Base-by-base conservation (phyloP, 2,329 filamentous ascomycete genomes). In the Diaporthe eres region DNA sequence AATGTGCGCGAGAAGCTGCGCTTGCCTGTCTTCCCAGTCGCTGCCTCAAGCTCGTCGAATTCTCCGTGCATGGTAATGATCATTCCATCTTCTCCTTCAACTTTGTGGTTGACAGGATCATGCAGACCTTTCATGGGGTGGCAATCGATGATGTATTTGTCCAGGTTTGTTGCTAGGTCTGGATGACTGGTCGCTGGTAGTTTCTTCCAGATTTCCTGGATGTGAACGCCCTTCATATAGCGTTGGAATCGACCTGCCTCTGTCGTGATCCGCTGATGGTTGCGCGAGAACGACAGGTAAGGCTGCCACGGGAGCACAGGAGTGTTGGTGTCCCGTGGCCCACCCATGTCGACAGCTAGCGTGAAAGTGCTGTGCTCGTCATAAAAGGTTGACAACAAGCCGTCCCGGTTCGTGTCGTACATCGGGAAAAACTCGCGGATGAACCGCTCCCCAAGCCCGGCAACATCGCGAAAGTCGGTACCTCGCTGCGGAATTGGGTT, bases 1-100 rank as follows among this genome's bases (percentile, higher is more conserved):
- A 97, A 95, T 0, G 91, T 94, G 70, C 95, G 92, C 72, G 95
- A 95, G 83, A 98, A 98, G 82, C 93, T 95, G 76, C 95, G 92
- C 79, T 92, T 91, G 51, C 91, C 88, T 58, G 89, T 89, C 60
- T 90, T 88, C 65, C 88, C 86, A 31, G 88, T 89, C 22, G 84
- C 84, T 4, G 85, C 83, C 78, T 94, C 90, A 25, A 92, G 86
- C 81, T 98, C 95, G 67, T 96, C 92, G 76, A 95, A 97, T 80
- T 96, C 94, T 77, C 95, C 94, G 80, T 97, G 94, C n/a, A 96
- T 89, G 10, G 90, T 93, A 78, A 97, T 90, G 68, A 94, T 89
- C 78, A 97, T 90, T 10, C 95, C 95, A 78, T 94, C 94, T 28
- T 96, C 94, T 6, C 94, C 94, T 28, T 86, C 85, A 1, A 85